A percentile compares a stretch with the other conserved stretches of the same genome.
Evolutionary conservation across 768 basidiomycete genomes (phyloP).

Genomic region (Leccinum subgranulosum): DNA sequence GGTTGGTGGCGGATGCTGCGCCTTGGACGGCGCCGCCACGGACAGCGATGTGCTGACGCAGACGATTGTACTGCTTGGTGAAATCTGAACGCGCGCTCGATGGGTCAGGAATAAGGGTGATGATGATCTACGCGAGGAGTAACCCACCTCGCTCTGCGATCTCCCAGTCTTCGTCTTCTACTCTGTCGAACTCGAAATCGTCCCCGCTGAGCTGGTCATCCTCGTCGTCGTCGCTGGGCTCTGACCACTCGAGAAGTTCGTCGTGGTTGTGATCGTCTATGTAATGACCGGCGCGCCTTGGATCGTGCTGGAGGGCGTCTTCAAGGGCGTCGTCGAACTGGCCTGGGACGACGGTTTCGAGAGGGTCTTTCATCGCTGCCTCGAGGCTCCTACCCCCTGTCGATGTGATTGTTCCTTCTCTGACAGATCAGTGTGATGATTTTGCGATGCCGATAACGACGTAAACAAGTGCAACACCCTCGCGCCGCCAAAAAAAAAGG

Average conservation of each 20-base stretch:
- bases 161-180: constrained; percentile 90
- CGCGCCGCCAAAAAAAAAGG: not conserved
- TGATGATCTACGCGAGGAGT: not conserved
- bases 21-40: constrained; percentile 69
- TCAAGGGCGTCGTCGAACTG: constrained; percentile 64
- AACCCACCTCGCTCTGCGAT: constrained; percentile 72
- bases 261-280: constrained; percentile 38
- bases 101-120: not conserved
- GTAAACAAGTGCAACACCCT: constrained; percentile 23
- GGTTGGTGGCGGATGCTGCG: constrained; percentile 48
- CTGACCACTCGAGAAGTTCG: constrained; percentile 30
- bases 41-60: constrained; percentile 87
- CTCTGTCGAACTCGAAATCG: constrained; percentile 54
- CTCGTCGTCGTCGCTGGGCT: constrained; percentile 24
- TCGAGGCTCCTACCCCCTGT: constrained; percentile 5
- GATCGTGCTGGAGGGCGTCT: constrained; percentile 12
- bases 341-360: constrained; percentile 41
- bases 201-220: constrained; percentile 42
- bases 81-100: constrained; percentile 68
- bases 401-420: not conserved
- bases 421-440: not conserved
- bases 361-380: constrained; percentile 12
- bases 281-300: constrained; percentile 35
- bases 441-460: not conserved
- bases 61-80: constrained; percentile 96